A percentile compares a stretch with the other conserved stretches of the same genome.
Evolutionary conservation across 228 moss, liverwort and hornwort genomes (phyloP).

Genomic region (Sphagnum fallax): DNA sequence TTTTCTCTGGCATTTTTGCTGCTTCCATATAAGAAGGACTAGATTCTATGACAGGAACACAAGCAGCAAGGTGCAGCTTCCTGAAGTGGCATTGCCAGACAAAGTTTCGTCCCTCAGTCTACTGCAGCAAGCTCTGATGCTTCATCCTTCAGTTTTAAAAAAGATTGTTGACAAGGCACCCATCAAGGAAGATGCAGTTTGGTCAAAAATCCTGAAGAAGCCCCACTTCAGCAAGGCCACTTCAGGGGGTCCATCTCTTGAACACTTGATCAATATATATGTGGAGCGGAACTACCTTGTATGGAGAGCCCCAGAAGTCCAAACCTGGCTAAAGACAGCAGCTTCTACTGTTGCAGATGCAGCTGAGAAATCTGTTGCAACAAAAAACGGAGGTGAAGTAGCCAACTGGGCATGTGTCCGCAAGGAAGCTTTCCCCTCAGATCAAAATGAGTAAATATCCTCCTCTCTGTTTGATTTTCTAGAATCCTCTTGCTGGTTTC

Average conservation of each 20-base stretch:
- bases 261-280: conserved; percentile 71
- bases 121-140: conserved; percentile 70
- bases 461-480: not conserved
- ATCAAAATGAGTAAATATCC: conserved; percentile 58
- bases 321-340: conserved; percentile 68
- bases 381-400: conserved; percentile 44
- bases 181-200: conserved; percentile 70
- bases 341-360: conserved; percentile 46
- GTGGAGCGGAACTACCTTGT: conserved; percentile 69
- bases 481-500: not conserved
- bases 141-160: conserved; percentile 69
- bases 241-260: conserved; percentile 54
- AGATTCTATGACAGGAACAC: conserved; percentile 8
- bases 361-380: conserved; percentile 28
- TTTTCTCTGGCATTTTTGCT: too few species aligned
- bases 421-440: conserved; percentile 49
- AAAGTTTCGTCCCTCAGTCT: conserved; percentile 33
- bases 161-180: conserved; percentile 80
- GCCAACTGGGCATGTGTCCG: conserved; percentile 73
- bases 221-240: conserved; percentile 39
- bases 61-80: conserved; percentile 17
- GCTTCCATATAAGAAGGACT: too few species aligned
- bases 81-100: conserved; percentile 15
- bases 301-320: conserved; percentile 82
- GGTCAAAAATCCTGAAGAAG: conserved; percentile 58